Conservation (phyloP, 805 yeast genomes). For the Zygosaccharomyces pseudorouxii region DNA sequence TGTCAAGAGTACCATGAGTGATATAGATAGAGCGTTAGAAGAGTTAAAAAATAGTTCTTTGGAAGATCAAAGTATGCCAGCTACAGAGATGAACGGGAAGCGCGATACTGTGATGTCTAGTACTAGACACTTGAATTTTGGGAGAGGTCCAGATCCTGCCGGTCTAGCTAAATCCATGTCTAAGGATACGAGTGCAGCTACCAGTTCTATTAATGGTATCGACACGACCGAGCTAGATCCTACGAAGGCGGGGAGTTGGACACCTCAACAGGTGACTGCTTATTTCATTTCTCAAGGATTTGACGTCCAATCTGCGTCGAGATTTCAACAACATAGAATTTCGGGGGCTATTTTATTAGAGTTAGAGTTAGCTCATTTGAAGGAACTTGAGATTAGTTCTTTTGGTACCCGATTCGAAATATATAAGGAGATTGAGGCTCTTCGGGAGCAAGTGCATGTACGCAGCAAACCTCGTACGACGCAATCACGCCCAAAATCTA, state of each 20-base stretch:
- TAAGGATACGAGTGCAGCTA: conserved; percentile 14
- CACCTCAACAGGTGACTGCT: conserved; percentile 77
- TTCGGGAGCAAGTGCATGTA: conserved; percentile 32
- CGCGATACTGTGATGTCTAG: conserved; percentile 20
- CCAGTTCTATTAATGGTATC: conserved; percentile 15
- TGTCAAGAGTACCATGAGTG: conserved; percentile 55
- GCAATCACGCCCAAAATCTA: conserved; percentile 1
- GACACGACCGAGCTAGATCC: conserved; percentile 42
- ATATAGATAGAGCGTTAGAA: conserved; percentile 67
- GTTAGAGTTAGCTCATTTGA: conserved; percentile 77
- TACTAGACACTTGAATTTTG: conserved; percentile 19
- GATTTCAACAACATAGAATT: conserved; percentile 82
- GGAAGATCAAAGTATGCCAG: conserved; percentile 11
- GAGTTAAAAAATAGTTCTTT: conserved; percentile 45
- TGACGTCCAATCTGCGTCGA: conserved; percentile 66
- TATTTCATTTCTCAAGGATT: conserved; percentile 72
- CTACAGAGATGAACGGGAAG: not conserved
- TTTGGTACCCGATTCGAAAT: conserved; percentile 95
- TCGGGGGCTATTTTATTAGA: conserved; percentile 83
- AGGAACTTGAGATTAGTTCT: conserved; percentile 85
- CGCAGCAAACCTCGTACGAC: not conserved
- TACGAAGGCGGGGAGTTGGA: conserved; percentile 58
- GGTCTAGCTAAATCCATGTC: conserved; percentile 16
- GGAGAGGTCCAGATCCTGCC: conserved; percentile 5
- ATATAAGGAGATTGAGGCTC: conserved; percentile 77